phyloP scores from a whole-genome alignment of 2,329 filamentous ascomycete genomes.

The Cytospora leucostoma region DNA sequence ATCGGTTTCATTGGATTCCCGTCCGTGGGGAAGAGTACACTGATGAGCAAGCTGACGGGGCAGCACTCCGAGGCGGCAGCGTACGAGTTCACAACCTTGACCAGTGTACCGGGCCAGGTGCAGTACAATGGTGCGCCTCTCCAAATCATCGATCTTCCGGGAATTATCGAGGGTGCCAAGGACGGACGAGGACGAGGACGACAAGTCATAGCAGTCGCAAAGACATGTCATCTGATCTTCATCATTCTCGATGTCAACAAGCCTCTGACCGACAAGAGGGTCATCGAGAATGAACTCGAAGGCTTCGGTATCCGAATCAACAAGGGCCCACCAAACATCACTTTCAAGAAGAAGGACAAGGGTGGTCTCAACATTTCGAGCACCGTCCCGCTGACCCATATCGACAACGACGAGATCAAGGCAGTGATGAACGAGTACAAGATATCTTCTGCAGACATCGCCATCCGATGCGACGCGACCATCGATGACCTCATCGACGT shows the following conservation, averaged over 20 bases:
- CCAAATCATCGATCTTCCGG: slow-evolving; percentile 96
- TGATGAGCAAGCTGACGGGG: slow-evolving; percentile 92
- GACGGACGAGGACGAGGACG: slow-evolving; percentile 96
- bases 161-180: slow-evolving; percentile 98
- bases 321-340: slow-evolving; percentile 94
- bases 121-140: slow-evolving; percentile 94
- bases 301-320: slow-evolving; percentile 98
- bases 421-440: slow-evolving; percentile 97
- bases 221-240: slow-evolving; percentile 98
- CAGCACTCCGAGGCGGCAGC: slow-evolving; percentile 97
- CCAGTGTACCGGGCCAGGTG: slow-evolving; percentile 94
- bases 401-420: slow-evolving; percentile 94
- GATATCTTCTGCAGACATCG: slow-evolving; percentile 95
- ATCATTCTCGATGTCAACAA: slow-evolving; percentile 99
- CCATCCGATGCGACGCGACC: slow-evolving; percentile 96
- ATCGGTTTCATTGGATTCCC: slow-evolving; percentile 98
- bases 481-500: slow-evolving; percentile 97
- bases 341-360: slow-evolving; percentile 99
- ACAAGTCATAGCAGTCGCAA: slow-evolving; percentile 97
- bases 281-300: slow-evolving; percentile 94
- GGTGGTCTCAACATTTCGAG: slow-evolving; percentile 95
- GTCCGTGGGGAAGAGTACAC: slow-evolving; percentile 95
- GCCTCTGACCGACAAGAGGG: slow-evolving; percentile 90
- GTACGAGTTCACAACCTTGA: slow-evolving; percentile 98
- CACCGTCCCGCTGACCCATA: slow-evolving; percentile 88